phyloP scores from a whole-genome alignment of 345 rosid species.

The Gossypium herbaceum region DNA sequence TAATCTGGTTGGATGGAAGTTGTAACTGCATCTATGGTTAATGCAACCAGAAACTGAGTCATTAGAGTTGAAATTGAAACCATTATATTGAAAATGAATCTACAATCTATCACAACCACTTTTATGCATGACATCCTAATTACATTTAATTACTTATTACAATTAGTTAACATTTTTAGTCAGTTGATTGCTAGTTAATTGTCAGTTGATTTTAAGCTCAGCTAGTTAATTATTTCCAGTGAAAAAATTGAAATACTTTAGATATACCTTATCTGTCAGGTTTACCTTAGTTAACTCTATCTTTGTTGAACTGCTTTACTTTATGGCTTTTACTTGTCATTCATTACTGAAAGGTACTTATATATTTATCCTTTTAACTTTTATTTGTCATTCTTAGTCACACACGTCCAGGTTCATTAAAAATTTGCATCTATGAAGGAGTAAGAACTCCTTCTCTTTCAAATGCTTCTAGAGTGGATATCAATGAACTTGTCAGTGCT shows the following conservation, averaged over 20 bases:
- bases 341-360: conserved; percentile 19
- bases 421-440: conserved; percentile 75
- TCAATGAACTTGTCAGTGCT: conserved; percentile 60
- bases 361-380: conserved; percentile 18
- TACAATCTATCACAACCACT: neutral
- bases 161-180: no score
- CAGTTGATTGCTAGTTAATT: no score
- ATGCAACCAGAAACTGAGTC: neutral
- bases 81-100: conserved; percentile 2
- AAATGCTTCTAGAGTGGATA: conserved; percentile 44
- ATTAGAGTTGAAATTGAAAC: neutral
- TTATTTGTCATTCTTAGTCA: conserved; percentile 50
- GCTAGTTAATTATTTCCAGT: neutral
- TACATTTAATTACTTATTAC: neutral
- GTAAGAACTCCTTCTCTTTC: conserved; percentile 64
- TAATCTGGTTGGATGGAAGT: neutral
- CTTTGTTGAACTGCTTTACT: conserved; percentile 7
- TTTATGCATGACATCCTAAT: neutral
- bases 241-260: neutral
- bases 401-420: conserved; percentile 75
- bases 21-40: neutral
- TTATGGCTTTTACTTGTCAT: conserved; percentile 13
- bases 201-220: no score
- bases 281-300: neutral
- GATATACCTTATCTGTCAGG: no score